phyloP scores from a whole-genome alignment of 163 green algal genomes.

The Chloroidium sp. region DNA sequence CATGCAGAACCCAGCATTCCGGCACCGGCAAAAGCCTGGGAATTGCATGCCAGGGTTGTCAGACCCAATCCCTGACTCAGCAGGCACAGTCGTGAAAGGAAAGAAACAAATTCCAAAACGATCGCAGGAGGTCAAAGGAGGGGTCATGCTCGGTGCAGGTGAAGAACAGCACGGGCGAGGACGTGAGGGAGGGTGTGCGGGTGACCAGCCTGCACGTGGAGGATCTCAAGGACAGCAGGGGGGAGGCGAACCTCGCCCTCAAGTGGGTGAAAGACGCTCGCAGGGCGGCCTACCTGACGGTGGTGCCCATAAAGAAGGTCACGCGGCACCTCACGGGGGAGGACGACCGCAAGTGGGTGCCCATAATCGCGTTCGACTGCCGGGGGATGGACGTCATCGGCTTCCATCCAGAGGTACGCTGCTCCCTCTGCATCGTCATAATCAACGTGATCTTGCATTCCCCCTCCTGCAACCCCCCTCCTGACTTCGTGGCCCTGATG shows the following conservation, averaged over 20 bases:
- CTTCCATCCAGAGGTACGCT: slow-evolving; percentile 46
- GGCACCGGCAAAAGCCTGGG: no score
- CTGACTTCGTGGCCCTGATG: background rate
- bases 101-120: no score
- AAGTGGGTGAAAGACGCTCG: slow-evolving; percentile 30
- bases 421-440: background rate
- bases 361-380: slow-evolving; percentile 75
- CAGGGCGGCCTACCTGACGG: slow-evolving; percentile 37
- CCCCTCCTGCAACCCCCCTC: background rate
- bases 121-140: no score
- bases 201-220: slow-evolving; percentile 28
- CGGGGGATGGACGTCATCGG: slow-evolving; percentile 61
- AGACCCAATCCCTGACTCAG: no score
- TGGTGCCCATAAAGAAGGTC: slow-evolving; percentile 59
- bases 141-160: slow-evolving; percentile 19
- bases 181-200: slow-evolving; percentile 31
- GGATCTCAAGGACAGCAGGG: slow-evolving; percentile 38
- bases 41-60: no score
- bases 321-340: slow-evolving; percentile 44
- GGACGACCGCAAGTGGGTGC: slow-evolving; percentile 56
- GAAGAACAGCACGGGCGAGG: slow-evolving; percentile 34
- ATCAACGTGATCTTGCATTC: background rate
- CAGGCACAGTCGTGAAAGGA: no score
- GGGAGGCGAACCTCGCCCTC: slow-evolving; percentile 54
- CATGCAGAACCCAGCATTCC: no score